Conservation (phyloP, 2,329 filamentous ascomycete species). For the Ceratocystis lukuohia region DNA sequence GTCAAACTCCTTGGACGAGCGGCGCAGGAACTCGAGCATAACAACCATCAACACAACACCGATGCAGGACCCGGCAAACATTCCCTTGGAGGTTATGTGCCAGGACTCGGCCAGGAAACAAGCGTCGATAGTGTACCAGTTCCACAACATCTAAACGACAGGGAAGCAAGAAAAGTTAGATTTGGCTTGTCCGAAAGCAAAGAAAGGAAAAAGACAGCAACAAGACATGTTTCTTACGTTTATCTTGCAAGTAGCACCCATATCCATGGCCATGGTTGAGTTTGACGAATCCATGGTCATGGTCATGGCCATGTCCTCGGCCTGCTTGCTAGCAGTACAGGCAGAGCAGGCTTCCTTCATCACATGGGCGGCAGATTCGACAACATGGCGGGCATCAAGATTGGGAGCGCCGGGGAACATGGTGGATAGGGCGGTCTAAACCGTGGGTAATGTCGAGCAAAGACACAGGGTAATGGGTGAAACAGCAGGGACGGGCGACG, state of each 20-base stretch:
- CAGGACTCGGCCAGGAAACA: conserved; percentile 60
- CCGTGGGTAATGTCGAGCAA: not conserved
- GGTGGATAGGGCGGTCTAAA: not conserved
- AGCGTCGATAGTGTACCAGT: conserved; percentile 58
- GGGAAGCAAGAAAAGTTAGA: conserved; percentile 26
- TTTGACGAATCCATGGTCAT: conserved; percentile 11
- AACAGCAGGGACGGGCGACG: not conserved
- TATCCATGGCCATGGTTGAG: conserved; percentile 20
- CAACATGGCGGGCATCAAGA: not conserved
- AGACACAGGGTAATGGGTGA: not conserved
- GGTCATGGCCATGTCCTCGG: not conserved
- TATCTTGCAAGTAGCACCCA: conserved; percentile 16
- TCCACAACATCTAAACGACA: conserved; percentile 58
- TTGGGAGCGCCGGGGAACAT: not conserved
- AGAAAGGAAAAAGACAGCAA: not conserved
- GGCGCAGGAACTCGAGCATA: conserved; percentile 57
- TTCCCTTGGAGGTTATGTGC: conserved; percentile 54
- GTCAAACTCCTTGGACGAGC: conserved; percentile 59
- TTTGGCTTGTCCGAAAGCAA: conserved; percentile 30
- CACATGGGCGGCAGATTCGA: not conserved
- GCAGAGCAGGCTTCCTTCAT: conserved; percentile 6
- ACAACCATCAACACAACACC: conserved; percentile 64
- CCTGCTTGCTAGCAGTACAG: conserved; percentile 4
- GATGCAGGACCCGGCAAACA: conserved; percentile 71
- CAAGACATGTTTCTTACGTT: not conserved